phyloP scores from a whole-genome alignment of 441 rosid genomes.

The Populus hybrid region DNA sequence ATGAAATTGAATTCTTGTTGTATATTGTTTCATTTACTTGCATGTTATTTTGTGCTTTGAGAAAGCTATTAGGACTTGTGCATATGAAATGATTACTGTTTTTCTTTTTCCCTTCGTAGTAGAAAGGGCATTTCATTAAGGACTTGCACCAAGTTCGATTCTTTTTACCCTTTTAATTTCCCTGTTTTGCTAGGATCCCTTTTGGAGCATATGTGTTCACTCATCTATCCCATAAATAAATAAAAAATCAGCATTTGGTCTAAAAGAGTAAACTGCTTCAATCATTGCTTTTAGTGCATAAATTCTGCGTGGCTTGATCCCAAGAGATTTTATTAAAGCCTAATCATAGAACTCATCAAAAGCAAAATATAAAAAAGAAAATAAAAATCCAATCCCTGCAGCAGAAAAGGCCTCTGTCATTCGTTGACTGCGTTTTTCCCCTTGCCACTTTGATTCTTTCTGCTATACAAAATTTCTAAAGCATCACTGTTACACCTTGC shows the following conservation, averaged over 20 bases:
- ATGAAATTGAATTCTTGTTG: no score
- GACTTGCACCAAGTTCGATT: background rate
- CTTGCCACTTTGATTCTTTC: constrained; percentile 16
- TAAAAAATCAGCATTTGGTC: background rate
- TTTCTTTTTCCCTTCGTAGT: background rate
- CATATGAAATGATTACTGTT: background rate
- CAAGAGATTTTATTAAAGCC: constrained; percentile 35
- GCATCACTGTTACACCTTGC: constrained; percentile 10
- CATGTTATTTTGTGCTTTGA: background rate
- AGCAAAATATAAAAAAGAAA: background rate
- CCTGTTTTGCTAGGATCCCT: constrained; percentile 5
- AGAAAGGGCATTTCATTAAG: background rate
- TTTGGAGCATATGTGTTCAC: no score
- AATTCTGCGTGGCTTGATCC: constrained; percentile 46
- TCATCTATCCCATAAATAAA: background rate
- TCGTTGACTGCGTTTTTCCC: constrained; percentile 43
- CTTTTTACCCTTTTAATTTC: background rate
- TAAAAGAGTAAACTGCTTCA: constrained; percentile 22
- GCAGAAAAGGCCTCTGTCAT: constrained; percentile 29
- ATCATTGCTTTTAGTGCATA: constrained; percentile 36
- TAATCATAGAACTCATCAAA: constrained; percentile 47
- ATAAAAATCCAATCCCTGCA: constrained; percentile 20
- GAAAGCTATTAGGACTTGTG: background rate
- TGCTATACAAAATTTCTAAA: background rate
- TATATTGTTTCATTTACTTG: background rate